Base-by-base conservation (phyloP, 169 alveolate genomes). In the Eimeria acervulina region DNA sequence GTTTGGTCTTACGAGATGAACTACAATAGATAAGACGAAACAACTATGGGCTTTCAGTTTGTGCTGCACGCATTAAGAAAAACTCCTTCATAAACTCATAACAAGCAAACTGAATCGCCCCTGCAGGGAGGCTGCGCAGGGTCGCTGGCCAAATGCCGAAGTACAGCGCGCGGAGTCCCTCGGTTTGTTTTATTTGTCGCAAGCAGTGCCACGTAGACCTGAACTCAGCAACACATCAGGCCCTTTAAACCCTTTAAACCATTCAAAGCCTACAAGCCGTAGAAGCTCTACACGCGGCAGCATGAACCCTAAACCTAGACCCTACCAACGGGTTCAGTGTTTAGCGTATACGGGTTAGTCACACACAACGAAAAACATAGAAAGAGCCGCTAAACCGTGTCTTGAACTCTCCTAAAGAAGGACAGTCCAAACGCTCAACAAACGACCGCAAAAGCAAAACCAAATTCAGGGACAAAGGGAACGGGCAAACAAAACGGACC, bases 101-200 rank as follows among this genome's bases (percentile, higher is more conserved):
- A 80, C 97, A 96, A 61, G 97, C 96, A 80, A 98, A 98, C 95
- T 98, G 99, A 38, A 98, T 94, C 0, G 99, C 99, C 23, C 99
- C 99, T 3, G 99, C 97, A 28, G 99, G 99, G 17, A 98, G 76
- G 85, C 98, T 96, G 91, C 98, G 97, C 17, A 98, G 94, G 96
- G 97, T 94, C 47, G 99, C 97, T 33, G 98, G 99, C 88, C 98
- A 97, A 85, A 98, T 90, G 51, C 99, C 99, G 83, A 94, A 95
- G 94, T 98, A 98, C 88, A 97, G 96, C 88, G 98, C 98, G 38
- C 90, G 59, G n/a, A 97, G 44, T n/a, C 98, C 98, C 95, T 90
- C 90, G 26, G 44, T 66, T 23, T 72, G 80, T 40, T 55, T 26
- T 36, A 83, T 76, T 42, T 89, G 78, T 2, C n/a, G 28, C 52